Base-by-base conservation (phyloP, 495 filamentous ascomycete genomes). In the Clavariopsis aquatica region DNA sequence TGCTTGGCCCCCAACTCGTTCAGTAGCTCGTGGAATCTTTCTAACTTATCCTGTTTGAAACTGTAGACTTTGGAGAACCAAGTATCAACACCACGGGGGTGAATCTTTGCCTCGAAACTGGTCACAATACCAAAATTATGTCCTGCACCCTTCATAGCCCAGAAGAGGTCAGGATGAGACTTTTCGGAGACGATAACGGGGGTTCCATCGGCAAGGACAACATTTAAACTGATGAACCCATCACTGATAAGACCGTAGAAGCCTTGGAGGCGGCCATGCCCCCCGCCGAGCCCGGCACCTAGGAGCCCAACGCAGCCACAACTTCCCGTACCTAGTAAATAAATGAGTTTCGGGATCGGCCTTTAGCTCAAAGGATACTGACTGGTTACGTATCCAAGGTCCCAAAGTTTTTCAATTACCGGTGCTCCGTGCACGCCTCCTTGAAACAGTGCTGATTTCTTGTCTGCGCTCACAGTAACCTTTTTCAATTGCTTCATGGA, bases 11-110 rank as follows among this genome's bases (percentile, higher is more conserved):
- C 13, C 15, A 43, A 43, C 2, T 43, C 38, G 38, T 43, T 43
- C 38, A 43, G 4, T n/a, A 17, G 5, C 73, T 82, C 81, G 60
- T 73, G 73, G 49, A 56, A 3, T 34, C 12, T 24, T 57, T 82
- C 77, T n/a, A 85, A 73, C 65, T 84, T 76, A 46, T 81, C 78
- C 19, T 77, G 75, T 17, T 65, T 77, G 73, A 80, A 85, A n/a
- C 75, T 77, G 60, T 82, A 64, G 1, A 75, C 79, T 46, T 75
- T 74, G 29, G 78, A 78, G 5, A 79, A 73, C 76, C 77, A 83
- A 53, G 78, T 13, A 43, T 52, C 47, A 1, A 17, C 8, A 7
- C 13, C 24, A 22, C 34, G 36, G 2, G 57, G 52, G 19, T 64
- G 45, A 1, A 64, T 47, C 20, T 49, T 49, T 2, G 17, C 12